These are phyloP conservation scores for Exophiala sp. DNA, from an alignment of 2,329 filamentous ascomycete genomes.

Conservation along the genomic window DNA sequence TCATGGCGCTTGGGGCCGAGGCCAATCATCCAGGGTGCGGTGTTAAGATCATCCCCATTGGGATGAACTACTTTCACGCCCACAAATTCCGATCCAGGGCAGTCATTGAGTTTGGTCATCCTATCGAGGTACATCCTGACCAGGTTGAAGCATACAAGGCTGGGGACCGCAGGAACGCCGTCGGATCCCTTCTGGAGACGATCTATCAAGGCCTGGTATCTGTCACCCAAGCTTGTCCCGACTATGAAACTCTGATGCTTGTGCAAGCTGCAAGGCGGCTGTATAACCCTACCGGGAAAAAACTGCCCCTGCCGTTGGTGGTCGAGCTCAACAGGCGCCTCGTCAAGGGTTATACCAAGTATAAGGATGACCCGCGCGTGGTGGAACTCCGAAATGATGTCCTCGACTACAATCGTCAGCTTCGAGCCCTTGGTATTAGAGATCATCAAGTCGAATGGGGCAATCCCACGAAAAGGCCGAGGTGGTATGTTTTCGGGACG, in stretches of 20 bases:
- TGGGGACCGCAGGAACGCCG: conserved; percentile 78
- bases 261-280: conserved; percentile 89
- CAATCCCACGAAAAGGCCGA: conserved; percentile 63
- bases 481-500: conserved; percentile 66
- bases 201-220: conserved; percentile 79
- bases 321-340: conserved; percentile 90
- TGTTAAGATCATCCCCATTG: conserved; percentile 89
- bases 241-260: conserved; percentile 92
- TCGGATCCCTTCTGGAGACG: conserved; percentile 75
- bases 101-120: conserved; percentile 88
- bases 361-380: conserved; percentile 85
- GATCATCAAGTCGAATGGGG: conserved; percentile 89
- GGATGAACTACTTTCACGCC: conserved; percentile 99
- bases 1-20: conserved; percentile 91
- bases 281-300: conserved; percentile 92
- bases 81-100: conserved; percentile 97
- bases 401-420: conserved; percentile 76
- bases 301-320: conserved; percentile 82
- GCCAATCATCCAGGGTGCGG: conserved; percentile 80
- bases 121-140: conserved; percentile 75
- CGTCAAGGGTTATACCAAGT: conserved; percentile 83
- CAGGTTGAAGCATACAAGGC: conserved; percentile 79
- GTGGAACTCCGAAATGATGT: conserved; percentile 68
- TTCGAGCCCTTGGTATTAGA: conserved; percentile 77
- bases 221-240: conserved; percentile 85